Conservation (phyloP, 495 filamentous ascomycete genomes). For the Pyronema omphalodes region DNA sequence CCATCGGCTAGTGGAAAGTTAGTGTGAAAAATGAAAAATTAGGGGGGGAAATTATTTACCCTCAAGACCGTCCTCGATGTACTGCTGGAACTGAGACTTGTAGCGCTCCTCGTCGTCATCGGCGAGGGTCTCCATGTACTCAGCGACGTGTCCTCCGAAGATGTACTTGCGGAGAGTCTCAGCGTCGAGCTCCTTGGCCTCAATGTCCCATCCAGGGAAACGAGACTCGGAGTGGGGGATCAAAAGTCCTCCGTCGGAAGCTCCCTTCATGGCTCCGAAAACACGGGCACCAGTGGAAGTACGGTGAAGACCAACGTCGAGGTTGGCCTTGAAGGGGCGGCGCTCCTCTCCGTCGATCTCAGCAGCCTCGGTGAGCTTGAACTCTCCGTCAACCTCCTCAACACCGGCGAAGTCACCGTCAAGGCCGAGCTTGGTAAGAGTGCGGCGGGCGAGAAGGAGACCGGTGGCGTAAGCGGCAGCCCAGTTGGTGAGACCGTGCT, state of each 20-base stretch:
- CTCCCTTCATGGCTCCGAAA: constrained; percentile 99
- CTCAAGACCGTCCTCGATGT: constrained; percentile 91
- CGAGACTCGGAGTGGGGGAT: constrained; percentile 97
- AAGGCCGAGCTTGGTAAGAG: constrained; percentile 87
- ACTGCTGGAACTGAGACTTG: constrained; percentile 91
- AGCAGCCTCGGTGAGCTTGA: constrained; percentile 73
- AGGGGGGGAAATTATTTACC: constrained; percentile 6
- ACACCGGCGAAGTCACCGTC: constrained; percentile 82
- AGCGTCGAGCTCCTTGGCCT: constrained; percentile 88
- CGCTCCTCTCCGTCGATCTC: constrained; percentile 69
- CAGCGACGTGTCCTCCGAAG: constrained; percentile 89
- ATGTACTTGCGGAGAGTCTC: constrained; percentile 98
- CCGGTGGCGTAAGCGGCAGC: constrained; percentile 91
- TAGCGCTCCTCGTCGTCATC: constrained; percentile 99
- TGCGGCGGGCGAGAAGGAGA: constrained; percentile 88
- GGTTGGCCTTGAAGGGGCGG: constrained; percentile 95
- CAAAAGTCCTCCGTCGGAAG: constrained; percentile 91
- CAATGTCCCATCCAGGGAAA: constrained; percentile 96
- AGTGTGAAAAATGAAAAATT: not conserved
- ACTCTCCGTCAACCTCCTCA: constrained; percentile 89
- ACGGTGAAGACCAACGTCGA: constrained; percentile 90
- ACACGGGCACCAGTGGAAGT: constrained; percentile 96
- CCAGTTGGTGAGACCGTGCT: constrained; percentile 99
- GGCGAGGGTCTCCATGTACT: constrained; percentile 99
- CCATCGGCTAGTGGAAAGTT: constrained; percentile 44